phyloP scores from a whole-genome alignment of 2,329 filamentous ascomycete species.

The Colletotrichum graminicola region DNA sequence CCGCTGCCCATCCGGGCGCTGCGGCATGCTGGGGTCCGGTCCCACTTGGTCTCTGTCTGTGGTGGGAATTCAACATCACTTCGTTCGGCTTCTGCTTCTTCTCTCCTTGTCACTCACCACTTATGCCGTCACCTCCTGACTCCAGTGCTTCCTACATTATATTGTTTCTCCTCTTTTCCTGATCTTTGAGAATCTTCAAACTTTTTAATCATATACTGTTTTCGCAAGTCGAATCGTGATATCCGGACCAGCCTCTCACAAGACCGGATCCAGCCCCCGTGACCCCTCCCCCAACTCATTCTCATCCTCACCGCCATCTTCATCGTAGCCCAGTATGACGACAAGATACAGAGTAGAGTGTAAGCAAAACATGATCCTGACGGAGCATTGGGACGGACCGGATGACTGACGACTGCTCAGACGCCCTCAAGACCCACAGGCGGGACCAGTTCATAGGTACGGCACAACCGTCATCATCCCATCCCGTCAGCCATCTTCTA shows the following conservation, averaged over 20 bases:
- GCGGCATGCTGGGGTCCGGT: not conserved
- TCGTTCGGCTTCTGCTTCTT: slow-evolving; percentile 11
- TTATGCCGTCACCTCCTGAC: slow-evolving; percentile 13
- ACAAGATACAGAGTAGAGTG: slow-evolving; percentile 80
- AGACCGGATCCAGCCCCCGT: not conserved
- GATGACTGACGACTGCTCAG: slow-evolving; percentile 51
- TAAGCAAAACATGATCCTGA: slow-evolving; percentile 57
- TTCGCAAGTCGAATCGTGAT: not conserved
- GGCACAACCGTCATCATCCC: slow-evolving; percentile 33
- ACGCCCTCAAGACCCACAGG: slow-evolving; percentile 83
- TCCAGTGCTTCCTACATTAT: not conserved
- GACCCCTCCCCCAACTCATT: slow-evolving; percentile 3
- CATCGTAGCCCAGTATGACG: slow-evolving; percentile 61
- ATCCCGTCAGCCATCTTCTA: not conserved
- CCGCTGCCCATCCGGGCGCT: slow-evolving; percentile 8
- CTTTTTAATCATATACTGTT: not conserved
- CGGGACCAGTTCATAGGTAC: slow-evolving; percentile 88
- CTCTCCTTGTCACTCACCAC: not conserved
- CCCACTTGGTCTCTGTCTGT: not conserved
- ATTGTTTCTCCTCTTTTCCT: not conserved
- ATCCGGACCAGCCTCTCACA: not conserved
- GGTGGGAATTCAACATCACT: slow-evolving; percentile 38
- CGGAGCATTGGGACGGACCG: not conserved
- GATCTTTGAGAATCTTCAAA: not conserved
- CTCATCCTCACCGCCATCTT: not conserved